A percentile compares a stretch with the other conserved stretches of the same genome.
Evolutionary conservation across 331 rosid genomes (phyloP).

Genomic region (Pyrus hybrid): DNA sequence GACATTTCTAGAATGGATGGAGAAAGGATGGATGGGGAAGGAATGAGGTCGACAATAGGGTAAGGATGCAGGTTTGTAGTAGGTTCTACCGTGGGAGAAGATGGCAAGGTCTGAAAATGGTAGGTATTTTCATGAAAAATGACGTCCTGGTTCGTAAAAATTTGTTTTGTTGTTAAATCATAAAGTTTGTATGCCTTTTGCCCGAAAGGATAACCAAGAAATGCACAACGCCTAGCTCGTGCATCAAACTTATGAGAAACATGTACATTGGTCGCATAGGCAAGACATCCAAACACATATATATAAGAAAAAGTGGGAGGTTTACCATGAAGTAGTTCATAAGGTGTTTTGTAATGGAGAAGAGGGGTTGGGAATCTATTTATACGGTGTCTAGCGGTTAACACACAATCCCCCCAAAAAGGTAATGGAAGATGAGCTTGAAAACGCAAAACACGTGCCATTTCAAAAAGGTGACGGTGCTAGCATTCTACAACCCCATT

Average conservation of each 20-base stretch:
- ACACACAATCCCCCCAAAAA: neutral
- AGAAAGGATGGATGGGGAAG: neutral
- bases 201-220: neutral
- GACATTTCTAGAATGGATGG: too few species aligned
- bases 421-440: neutral
- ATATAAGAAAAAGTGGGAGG: neutral
- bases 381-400: neutral
- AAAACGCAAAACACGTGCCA: neutral
- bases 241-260: too few species aligned
- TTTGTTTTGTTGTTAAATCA: neutral
- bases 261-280: too few species aligned
- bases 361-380: neutral
- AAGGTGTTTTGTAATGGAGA: neutral
- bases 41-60: neutral
- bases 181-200: neutral
- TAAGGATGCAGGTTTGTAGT: too few species aligned
- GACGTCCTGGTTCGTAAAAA: neutral
- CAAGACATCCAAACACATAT: neutral
- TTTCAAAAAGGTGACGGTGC: neutral
- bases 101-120: neutral
- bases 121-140: neutral
- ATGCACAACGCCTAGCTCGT: too few species aligned
- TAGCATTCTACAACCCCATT: neutral
- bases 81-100: neutral
- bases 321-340: neutral